Evolutionary conservation across 371 early-diverging fungal genomes (phyloP).

Genomic region (Mucor plumbeus): DNA sequence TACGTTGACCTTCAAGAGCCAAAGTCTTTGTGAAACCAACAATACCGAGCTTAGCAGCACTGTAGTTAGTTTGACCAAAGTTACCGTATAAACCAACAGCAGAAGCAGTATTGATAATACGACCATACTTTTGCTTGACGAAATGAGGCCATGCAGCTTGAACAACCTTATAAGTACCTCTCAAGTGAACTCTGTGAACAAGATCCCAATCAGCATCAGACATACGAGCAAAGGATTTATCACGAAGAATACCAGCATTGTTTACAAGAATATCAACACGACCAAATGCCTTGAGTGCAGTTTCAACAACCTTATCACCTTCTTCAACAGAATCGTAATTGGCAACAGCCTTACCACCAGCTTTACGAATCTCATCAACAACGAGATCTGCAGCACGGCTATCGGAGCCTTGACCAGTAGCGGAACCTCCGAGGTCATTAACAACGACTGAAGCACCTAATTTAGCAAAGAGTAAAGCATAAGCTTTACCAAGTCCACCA

Average conservation of each 20-base stretch:
- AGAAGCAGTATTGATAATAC: constrained; percentile 88
- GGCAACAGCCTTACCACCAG: constrained; percentile 96
- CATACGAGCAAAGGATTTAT: constrained; percentile 95
- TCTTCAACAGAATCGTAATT: constrained; percentile 98
- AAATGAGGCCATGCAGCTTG: constrained; percentile 97
- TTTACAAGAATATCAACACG: constrained; percentile 95
- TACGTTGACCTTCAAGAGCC: constrained; percentile 92
- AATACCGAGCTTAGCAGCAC: constrained; percentile 92
- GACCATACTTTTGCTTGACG: constrained; percentile 93
- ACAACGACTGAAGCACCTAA: constrained; percentile 86
- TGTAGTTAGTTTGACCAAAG: constrained; percentile 99
- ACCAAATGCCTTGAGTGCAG: constrained; percentile 95
- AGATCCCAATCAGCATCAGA: constrained; percentile 96
- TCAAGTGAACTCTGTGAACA: constrained; percentile 90
- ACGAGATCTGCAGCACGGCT: constrained; percentile 93
- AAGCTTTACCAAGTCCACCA: constrained; percentile 87
- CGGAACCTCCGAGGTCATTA: constrained; percentile 85
- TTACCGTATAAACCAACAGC: constrained; percentile 98
- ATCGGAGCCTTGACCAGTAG: constrained; percentile 64
- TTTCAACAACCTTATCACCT: constrained; percentile 96
- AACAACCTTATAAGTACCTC: constrained; percentile 93
- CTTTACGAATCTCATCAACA: constrained; percentile 90
- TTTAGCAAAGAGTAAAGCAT: constrained; percentile 85
- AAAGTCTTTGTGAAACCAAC: constrained; percentile 91
- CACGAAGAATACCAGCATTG: constrained; percentile 98